Base-by-base conservation (phyloP, 305 asterid genomes). In the Ilex paraguariensis region DNA sequence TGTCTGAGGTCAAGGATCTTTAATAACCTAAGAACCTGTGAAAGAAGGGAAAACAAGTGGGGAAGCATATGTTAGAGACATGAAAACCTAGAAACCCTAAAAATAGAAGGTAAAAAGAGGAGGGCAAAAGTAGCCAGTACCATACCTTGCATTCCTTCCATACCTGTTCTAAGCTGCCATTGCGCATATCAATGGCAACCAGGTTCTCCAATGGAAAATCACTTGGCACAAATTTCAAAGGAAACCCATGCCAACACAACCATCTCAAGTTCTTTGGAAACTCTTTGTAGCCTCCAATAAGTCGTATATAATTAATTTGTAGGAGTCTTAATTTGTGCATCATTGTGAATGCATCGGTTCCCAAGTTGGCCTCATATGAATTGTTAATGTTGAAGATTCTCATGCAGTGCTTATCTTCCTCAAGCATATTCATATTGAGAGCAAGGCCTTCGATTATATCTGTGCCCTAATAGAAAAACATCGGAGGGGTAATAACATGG, bases 1-100 rank as follows among this genome's bases (percentile, higher is more conserved):
- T 68, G 72, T 10, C 72, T 68, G 57, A 68, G 72, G 54, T 68
- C 72, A 12, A 68, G 57, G 50, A 68, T 61, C 56, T 68, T 68
- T 62, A 61, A 33, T 33, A 54, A 13, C 54, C 54, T 68, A n/a
- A 68, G 62, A 49, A 45, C 32, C 66, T 68, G 66, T 44, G 1
- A 44, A 33, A 55, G 33, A n/a, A 15, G 50, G 7, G 44, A 33
- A 42, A 42, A 45, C 9, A 45, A 65, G n/a, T 46, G 14, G 16
- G 55, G 14, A 2, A 55, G 52, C 51, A 31, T 33, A 31, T 46
- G 17, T 17, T 31, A 46, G 11, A 54, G 49, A 7, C 13, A 15
- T 46, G 31, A 48, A 54, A 60, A 52, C 46, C 4, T 60, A 6
- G 60, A 13, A 54, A 58, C 62, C 66, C 54, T 6, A 44, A 44